Evolutionary conservation across 2,329 filamentous ascomycete genomes (phyloP).

Genomic region (Dryadomyces sulphureus): DNA sequence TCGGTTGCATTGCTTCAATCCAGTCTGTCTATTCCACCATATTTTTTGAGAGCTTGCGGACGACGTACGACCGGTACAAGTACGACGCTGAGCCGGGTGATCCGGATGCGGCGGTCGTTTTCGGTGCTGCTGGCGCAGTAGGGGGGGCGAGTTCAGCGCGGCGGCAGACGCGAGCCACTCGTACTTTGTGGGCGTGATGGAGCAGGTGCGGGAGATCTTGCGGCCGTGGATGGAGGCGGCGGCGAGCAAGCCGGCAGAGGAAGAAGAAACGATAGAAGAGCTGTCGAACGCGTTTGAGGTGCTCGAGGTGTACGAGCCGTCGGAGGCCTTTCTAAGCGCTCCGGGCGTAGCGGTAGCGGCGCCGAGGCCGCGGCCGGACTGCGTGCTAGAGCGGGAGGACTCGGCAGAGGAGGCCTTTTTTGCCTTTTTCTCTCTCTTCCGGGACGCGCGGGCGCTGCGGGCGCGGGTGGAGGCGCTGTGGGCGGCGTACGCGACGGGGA

Average conservation of each 20-base stretch:
- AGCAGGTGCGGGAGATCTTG: slow-evolving; percentile 19
- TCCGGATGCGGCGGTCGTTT: slow-evolving; percentile 19
- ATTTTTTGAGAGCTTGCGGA: slow-evolving; percentile 11
- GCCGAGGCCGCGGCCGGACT: slow-evolving; percentile 13
- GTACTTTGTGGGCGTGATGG: slow-evolving; percentile 20
- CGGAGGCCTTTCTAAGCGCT: slow-evolving; percentile 20
- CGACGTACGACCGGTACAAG: slow-evolving; percentile 24
- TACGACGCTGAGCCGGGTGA: slow-evolving; percentile 26
- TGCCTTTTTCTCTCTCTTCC: slow-evolving; percentile 14
- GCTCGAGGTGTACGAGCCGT: slow-evolving; percentile 20
- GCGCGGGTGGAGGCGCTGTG: slow-evolving; percentile 17
- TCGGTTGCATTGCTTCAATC: too few species aligned
- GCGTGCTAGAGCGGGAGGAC: slow-evolving; percentile 17
- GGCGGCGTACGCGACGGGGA: slow-evolving; percentile 13
- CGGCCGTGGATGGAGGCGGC: slow-evolving; percentile 9
- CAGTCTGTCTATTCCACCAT: background rate
- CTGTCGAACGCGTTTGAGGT: background rate
- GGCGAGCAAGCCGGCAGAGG: background rate
- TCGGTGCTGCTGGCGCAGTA: slow-evolving; percentile 8
- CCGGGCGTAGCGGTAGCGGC: slow-evolving; percentile 12
- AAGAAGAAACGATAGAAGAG: background rate
- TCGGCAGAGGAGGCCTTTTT: slow-evolving; percentile 15
- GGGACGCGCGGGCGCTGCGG: slow-evolving; percentile 18
- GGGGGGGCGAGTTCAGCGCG: slow-evolving; percentile 7
- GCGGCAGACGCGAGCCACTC: slow-evolving; percentile 12